Percentiles rank a stretch among this genome's conserved stretches.
Conservation (phyloP, 2,329 filamentous ascomycete species). For the Claviceps maximensis region DNA sequence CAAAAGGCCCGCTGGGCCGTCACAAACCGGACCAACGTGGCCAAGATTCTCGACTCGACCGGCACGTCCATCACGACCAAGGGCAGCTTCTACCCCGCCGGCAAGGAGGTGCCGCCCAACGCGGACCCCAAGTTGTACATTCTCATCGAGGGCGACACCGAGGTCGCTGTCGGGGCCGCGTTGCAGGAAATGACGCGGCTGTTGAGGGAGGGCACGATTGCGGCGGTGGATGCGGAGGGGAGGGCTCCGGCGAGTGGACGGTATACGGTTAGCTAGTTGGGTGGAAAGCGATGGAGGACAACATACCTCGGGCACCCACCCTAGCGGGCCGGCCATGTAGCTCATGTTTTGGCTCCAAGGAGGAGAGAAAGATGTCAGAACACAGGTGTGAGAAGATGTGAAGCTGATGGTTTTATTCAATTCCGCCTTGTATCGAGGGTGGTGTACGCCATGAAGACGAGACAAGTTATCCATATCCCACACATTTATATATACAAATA, state of each 20-base stretch:
- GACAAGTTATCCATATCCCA: too few relatives aligned
- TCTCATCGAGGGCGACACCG: slow-evolving; percentile 92
- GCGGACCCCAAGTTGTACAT: slow-evolving; percentile 94
- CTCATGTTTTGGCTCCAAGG: too few relatives aligned
- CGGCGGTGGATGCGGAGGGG: slow-evolving; percentile 74
- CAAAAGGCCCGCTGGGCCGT: slow-evolving; percentile 98
- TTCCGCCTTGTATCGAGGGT: too few relatives aligned
- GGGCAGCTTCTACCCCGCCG: slow-evolving; percentile 73
- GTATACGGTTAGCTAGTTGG: slow-evolving; percentile 70
- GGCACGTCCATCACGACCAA: slow-evolving; percentile 96
- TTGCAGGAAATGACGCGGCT: slow-evolving; percentile 82
- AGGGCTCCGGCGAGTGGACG: slow-evolving; percentile 66
- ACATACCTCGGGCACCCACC: too few relatives aligned
- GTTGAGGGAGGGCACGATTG: slow-evolving; percentile 79
- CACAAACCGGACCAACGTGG: slow-evolving; percentile 95
- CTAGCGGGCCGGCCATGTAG: too few relatives aligned
- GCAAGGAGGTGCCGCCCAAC: slow-evolving; percentile 63
- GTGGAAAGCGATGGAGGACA: too few relatives aligned
- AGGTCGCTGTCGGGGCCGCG: slow-evolving; percentile 78
- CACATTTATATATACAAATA: too few relatives aligned
- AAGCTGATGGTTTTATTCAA: too few relatives aligned
- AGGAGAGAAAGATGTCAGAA: too few relatives aligned
- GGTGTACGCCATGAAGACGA: too few relatives aligned
- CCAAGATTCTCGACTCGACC: slow-evolving; percentile 90
- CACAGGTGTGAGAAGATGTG: too few relatives aligned